Conservation (phyloP, 371 early-diverging fungal species). For the Entomophthora muscae region DNA sequence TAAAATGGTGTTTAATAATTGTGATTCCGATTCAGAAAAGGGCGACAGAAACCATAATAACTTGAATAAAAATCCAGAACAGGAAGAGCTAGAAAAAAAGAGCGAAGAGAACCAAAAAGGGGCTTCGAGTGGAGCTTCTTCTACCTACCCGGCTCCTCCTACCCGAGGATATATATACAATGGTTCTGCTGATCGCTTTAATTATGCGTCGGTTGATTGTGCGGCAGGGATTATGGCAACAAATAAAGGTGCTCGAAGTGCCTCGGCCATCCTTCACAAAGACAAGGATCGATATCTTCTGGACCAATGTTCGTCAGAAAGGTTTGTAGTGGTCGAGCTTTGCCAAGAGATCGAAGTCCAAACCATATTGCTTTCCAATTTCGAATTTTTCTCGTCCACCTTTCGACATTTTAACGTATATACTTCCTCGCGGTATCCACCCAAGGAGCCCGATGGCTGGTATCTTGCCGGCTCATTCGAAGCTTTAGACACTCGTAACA, state of each 20-base stretch:
- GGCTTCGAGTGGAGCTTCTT: no score
- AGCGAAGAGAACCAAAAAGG: not conserved
- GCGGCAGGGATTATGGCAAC: slow-evolving; percentile 72
- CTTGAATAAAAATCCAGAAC: no score
- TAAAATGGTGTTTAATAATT: not conserved
- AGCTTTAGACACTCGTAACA: slow-evolving; percentile 63
- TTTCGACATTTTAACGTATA: slow-evolving; percentile 73
- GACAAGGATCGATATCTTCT: slow-evolving; percentile 87
- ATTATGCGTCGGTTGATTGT: slow-evolving; percentile 87
- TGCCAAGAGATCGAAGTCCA: slow-evolving; percentile 88
- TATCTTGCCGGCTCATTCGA: slow-evolving; percentile 56
- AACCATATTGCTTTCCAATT: slow-evolving; percentile 77
- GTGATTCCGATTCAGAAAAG: not conserved
- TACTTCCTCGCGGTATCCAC: slow-evolving; percentile 66
- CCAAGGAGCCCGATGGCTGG: slow-evolving; percentile 55
- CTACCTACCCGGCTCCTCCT: not conserved
- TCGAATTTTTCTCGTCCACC: slow-evolving; percentile 89
- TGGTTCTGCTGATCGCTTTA: slow-evolving; percentile 41
- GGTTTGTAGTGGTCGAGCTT: slow-evolving; percentile 78
- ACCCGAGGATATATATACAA: not conserved
- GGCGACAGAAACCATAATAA: no score
- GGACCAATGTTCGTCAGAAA: slow-evolving; percentile 61
- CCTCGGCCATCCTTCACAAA: slow-evolving; percentile 65
- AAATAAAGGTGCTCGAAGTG: slow-evolving; percentile 67
- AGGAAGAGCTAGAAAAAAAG: not conserved